Base-by-base conservation (phyloP, 2,329 filamentous ascomycete genomes). In the Fusarium sulawesiense region DNA sequence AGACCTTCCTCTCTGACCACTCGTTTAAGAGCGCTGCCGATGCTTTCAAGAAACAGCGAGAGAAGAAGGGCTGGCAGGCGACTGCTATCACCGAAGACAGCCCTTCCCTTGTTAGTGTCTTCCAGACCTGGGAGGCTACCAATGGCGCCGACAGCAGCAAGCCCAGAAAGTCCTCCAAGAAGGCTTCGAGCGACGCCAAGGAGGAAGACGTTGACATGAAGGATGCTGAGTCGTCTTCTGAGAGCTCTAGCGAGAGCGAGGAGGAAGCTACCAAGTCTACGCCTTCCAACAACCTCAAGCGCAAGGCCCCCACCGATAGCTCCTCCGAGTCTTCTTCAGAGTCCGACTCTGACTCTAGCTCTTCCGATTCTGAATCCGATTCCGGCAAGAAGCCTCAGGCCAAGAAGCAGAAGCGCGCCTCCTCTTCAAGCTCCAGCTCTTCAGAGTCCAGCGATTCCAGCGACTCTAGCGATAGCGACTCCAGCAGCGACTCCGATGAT, bases 1-100 rank as follows among this genome's bases (percentile, higher is more conserved):
- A 88, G 67, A 80, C 81, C 23, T 94, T 93, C 78, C 84, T 94
- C 51, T 84, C 85, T 44, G 85, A 90, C 47, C 85, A 91, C 77
- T 86, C 88, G n/a, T 91, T 92, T 74, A 79, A 84, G 49, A 83
- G 84, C 62, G 87, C 91, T 47, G 87, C 86, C 75, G 82, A 84
- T 63, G 86, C 88, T 7, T 91, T 93, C 75, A 83, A 84, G 73
- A 88, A 89, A 76, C 89, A 93, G 76, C 83, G 87, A 56, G 85
- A 80, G 76, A 84, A 82, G 79, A 85, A 85, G 69, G 84, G 83
- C 53, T 86, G 83, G 83, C 74, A 76, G 21, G 68, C 79, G 21
- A 51, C 56, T 68, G 70, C 65, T 48, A 45, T 73, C 66, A 53
- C 54, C 37, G 60, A 64, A 3, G 48, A 61, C 56, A 76, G 80